Conservation (phyloP, 177 flowering plant species). For the Tripterygium wilfordii region DNA sequence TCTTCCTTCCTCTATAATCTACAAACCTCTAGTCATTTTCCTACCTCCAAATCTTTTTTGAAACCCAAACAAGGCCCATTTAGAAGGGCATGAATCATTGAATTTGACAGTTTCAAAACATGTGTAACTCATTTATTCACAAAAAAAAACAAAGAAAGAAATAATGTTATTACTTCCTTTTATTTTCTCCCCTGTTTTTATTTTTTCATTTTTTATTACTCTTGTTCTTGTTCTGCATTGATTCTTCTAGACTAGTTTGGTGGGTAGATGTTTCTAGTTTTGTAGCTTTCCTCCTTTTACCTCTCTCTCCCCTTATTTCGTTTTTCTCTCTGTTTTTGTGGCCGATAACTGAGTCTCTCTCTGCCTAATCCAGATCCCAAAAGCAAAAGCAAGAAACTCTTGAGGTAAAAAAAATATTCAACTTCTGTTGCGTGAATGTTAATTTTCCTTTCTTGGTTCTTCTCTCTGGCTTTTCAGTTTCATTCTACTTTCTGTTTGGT, state of each 20-base stretch:
- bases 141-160: too few species aligned
- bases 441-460: not conserved
- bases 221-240: not conserved
- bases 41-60: too few species aligned
- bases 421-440: constrained; percentile 4
- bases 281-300: not conserved
- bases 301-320: not conserved
- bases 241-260: constrained; percentile 1
- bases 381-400: constrained; percentile 1
- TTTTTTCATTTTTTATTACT: not conserved
- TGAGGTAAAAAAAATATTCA: not conserved
- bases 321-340: constrained; percentile 16
- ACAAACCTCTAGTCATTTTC: too few species aligned
- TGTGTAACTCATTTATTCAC: too few species aligned
- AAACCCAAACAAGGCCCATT: too few species aligned
- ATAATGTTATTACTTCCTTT: too few species aligned
- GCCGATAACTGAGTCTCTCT: constrained; percentile 29
- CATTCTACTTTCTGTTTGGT: too few species aligned
- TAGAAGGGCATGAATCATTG: too few species aligned
- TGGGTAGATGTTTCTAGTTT: constrained; percentile 1
- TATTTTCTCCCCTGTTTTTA: too few species aligned
- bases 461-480: too few species aligned
- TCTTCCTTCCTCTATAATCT: too few species aligned
- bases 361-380: constrained; percentile 14
- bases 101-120: too few species aligned